Conservation (phyloP, 169 alveolate species). For the Plasmodium relictum region DNA sequence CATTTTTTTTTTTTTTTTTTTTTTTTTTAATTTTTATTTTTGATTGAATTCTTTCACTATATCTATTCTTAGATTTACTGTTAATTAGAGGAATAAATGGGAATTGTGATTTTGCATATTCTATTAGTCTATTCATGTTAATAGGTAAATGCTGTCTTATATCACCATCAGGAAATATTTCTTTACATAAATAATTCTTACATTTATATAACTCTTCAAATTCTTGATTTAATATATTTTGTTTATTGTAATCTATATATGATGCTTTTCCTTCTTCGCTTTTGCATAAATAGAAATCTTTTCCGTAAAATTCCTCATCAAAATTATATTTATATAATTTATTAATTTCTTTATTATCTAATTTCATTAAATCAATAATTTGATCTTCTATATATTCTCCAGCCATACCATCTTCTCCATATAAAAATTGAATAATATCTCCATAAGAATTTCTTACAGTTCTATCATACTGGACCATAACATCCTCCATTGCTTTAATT, state of each 20-base stretch:
- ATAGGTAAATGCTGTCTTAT: constrained; percentile 97
- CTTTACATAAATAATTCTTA: constrained; percentile 85
- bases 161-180: constrained; percentile 95
- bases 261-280: constrained; percentile 78
- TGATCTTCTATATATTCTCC: constrained; percentile 99
- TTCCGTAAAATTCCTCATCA: constrained; percentile 84
- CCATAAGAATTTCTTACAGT: constrained; percentile 98
- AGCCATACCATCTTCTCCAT: constrained; percentile 99
- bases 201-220: constrained; percentile 83
- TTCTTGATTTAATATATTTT: constrained; percentile 86
- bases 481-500: constrained; percentile 99
- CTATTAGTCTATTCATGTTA: constrained; percentile 93
- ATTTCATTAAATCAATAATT: constrained; percentile 92
- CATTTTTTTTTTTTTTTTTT: constrained; percentile 71
- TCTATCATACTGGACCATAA: constrained; percentile 99
- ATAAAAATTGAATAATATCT: constrained; percentile 97
- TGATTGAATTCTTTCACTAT: constrained; percentile 78
- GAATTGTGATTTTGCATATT: constrained; percentile 94
- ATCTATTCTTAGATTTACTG: constrained; percentile 70
- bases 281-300: constrained; percentile 23
- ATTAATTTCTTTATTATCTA: constrained; percentile 92
- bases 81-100: constrained; percentile 77
- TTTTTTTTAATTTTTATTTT: constrained; percentile 31
- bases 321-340: constrained; percentile 85
- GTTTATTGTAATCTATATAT: constrained; percentile 86